Percentiles rank a stretch among this genome's conserved stretches.
Conservation (phyloP, 164 flowering plant species). For the Houttuynia cordata region DNA sequence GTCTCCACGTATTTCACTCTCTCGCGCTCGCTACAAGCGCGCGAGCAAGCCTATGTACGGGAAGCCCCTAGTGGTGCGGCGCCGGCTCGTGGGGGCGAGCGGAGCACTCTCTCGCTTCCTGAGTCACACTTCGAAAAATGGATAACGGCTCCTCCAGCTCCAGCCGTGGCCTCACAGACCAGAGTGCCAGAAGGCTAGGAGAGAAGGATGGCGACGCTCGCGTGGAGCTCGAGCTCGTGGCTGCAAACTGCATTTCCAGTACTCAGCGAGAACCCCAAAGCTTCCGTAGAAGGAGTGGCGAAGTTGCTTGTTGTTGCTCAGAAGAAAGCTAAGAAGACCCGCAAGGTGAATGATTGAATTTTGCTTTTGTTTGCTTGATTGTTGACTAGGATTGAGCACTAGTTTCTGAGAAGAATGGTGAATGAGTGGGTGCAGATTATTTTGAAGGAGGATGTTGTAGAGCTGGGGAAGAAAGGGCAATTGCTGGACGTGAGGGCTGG, state of each 20-base stretch:
- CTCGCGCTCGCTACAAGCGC: too few species aligned
- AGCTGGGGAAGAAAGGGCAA: conserved; percentile 70
- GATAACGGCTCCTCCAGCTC: too few species aligned
- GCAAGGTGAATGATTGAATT: conserved; percentile 33
- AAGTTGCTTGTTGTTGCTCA: conserved; percentile 42
- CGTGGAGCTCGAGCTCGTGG: conserved; percentile 48
- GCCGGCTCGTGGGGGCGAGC: too few species aligned
- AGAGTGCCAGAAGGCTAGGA: not conserved
- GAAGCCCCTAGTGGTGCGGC: too few species aligned
- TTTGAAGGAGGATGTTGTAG: conserved; percentile 63
- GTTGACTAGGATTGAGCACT: not conserved
- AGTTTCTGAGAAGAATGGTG: not conserved
- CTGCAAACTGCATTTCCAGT: conserved; percentile 17
- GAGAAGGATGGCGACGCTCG: conserved; percentile 16
- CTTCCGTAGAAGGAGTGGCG: conserved; percentile 15
- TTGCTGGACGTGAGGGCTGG: conserved; percentile 76
- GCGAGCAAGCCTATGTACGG: too few species aligned
- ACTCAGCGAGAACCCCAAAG: not conserved
- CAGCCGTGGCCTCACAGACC: too few species aligned
- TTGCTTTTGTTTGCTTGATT: not conserved
- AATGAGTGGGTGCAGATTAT: conserved; percentile 33
- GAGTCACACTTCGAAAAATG: too few species aligned
- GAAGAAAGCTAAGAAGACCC: conserved; percentile 53
- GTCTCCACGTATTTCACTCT: too few species aligned
- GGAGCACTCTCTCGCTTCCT: too few species aligned